Evolutionary conservation across 352 stramenopile species (phyloP).

Genomic region (Pythium dissimile): DNA sequence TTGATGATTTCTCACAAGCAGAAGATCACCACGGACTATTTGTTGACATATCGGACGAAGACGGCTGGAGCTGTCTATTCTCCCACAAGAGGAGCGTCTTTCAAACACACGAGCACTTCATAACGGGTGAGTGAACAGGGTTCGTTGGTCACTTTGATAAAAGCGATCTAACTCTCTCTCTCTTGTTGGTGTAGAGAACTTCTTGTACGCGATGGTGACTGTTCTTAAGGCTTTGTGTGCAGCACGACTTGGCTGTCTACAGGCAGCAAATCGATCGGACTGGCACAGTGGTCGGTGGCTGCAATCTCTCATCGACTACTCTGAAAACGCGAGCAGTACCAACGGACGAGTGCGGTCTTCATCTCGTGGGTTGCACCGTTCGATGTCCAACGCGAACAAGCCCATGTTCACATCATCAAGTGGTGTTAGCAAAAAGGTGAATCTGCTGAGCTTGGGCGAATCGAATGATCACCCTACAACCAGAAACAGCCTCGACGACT

Average conservation of each 20-base stretch:
- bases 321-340: slow-evolving; percentile 1
- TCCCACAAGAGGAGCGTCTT: slow-evolving; percentile 40
- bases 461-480: slow-evolving; percentile 1
- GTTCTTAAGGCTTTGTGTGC: slow-evolving; percentile 50
- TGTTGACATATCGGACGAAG: slow-evolving; percentile 13
- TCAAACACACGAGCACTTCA: slow-evolving; percentile 31
- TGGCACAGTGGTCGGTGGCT: slow-evolving; percentile 63
- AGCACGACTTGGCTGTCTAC: slow-evolving; percentile 48
- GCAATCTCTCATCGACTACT: slow-evolving; percentile 48
- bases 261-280: slow-evolving; percentile 46
- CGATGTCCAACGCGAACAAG: slow-evolving; percentile 3
- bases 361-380: neutral
- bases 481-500: slow-evolving; percentile 23
- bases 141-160: neutral
- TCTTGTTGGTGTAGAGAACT: slow-evolving; percentile 16
- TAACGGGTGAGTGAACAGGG: slow-evolving; percentile 25
- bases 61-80: slow-evolving; percentile 27
- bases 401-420: slow-evolving; percentile 1
- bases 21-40: slow-evolving; percentile 23
- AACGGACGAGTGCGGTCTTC: neutral
- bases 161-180: neutral
- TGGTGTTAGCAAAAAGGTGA: neutral
- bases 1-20: neutral
- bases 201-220: slow-evolving; percentile 59
- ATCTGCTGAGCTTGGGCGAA: neutral